Percentiles rank a stretch among this genome's conserved stretches.
phyloP scores from a whole-genome alignment of 495 filamentous ascomycete genomes.

The Xylaria curta region DNA sequence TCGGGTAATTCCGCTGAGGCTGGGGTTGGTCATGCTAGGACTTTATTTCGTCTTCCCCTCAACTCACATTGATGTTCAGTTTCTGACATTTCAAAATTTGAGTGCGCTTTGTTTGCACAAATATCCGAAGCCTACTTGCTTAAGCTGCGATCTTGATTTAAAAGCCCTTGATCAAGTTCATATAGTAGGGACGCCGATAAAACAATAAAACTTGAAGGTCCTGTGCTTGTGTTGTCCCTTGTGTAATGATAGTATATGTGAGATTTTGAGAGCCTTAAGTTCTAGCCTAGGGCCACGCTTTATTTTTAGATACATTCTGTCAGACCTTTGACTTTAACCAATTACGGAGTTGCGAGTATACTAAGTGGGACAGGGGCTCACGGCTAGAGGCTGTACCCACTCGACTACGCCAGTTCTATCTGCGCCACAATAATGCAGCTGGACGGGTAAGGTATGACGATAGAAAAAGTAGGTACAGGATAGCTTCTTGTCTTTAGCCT shows the following conservation, averaged over 20 bases:
- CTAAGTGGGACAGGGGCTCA: neutral
- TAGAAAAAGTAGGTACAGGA: neutral
- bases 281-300: neutral
- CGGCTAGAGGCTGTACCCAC: neutral
- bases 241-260: neutral
- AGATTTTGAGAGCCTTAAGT: neutral
- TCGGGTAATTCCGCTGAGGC: constrained; percentile 3
- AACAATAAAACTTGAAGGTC: neutral
- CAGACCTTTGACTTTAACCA: neutral
- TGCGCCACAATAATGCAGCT: constrained; percentile 14
- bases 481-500: neutral
- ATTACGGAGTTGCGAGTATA: neutral
- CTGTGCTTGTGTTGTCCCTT: neutral
- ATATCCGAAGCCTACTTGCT: neutral
- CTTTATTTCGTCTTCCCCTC: neutral
- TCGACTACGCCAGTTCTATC: neutral
- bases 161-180: neutral
- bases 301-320: constrained; percentile 16
- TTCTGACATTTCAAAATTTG: neutral
- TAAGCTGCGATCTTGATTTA: neutral
- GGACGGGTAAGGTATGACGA: neutral
- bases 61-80: neutral
- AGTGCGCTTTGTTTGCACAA: neutral
- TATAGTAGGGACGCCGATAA: neutral
- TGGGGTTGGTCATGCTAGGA: neutral